These are phyloP conservation scores for Myriosclerotinia duriaeana DNA, from an alignment of 2,329 filamentous ascomycete species.

Conservation along the genomic window DNA sequence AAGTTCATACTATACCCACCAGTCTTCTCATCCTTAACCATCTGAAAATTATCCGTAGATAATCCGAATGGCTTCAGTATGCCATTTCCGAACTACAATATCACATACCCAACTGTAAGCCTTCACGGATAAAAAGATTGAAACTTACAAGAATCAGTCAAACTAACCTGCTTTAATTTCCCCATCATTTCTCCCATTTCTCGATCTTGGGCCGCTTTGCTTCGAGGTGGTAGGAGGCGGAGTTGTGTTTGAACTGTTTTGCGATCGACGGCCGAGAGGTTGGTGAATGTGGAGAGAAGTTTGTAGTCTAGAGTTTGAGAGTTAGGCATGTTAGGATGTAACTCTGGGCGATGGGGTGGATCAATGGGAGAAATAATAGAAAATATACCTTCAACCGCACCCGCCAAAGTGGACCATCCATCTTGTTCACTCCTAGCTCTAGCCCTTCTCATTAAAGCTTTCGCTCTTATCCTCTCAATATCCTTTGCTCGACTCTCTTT, in stretches of 20 bases:
- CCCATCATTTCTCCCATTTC: conserved; percentile 98
- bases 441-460: conserved; percentile 64
- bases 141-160: conserved; percentile 10
- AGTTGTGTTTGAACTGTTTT: conserved; percentile 68
- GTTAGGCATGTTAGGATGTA: background rate
- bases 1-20: conserved; percentile 97
- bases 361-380: background rate
- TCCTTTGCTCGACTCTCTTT: conserved; percentile 77
- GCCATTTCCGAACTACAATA: conserved; percentile 72
- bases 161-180: conserved; percentile 76
- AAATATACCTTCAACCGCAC: conserved; percentile 57
- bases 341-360: background rate
- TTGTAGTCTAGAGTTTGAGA: conserved; percentile 64
- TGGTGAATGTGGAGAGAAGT: conserved; percentile 56
- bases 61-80: conserved; percentile 90
- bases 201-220: conserved; percentile 76
- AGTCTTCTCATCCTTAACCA: conserved; percentile 83
- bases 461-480: conserved; percentile 74
- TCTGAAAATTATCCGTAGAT: conserved; percentile 91
- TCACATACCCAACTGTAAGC: conserved; percentile 13
- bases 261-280: conserved; percentile 64
- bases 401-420: conserved; percentile 77
- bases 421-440: conserved; percentile 60
- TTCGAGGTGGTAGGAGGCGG: conserved; percentile 60
- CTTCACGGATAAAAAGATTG: conserved; percentile 4